A percentile compares a stretch with the other conserved stretches of the same genome.
Evolutionary conservation across 1,284 basidiomycete species (phyloP).

Genomic region (Lentinula novae-zelandiae): DNA sequence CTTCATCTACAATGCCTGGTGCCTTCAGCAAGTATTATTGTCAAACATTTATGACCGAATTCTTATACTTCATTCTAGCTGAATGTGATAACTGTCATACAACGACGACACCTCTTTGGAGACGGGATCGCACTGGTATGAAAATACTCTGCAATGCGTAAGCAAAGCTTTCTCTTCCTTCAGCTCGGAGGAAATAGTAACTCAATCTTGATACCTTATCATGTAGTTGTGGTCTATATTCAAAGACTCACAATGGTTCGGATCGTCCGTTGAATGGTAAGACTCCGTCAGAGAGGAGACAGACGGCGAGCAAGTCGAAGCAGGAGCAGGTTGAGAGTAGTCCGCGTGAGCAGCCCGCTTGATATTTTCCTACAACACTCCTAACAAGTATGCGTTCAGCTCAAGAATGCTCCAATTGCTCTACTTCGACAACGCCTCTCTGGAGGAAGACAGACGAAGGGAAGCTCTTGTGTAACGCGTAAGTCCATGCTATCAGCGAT

Average conservation of each 20-base stretch:
- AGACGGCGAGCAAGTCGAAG: slow-evolving; percentile 11
- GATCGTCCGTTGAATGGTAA: slow-evolving; percentile 12
- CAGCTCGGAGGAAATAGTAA: background rate
- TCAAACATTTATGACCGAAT: background rate
- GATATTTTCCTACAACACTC: background rate
- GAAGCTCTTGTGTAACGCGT: slow-evolving; percentile 13
- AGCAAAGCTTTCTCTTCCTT: background rate
- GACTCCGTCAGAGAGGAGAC: slow-evolving; percentile 9
- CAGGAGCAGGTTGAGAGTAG: slow-evolving; percentile 7
- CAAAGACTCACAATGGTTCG: slow-evolving; percentile 10
- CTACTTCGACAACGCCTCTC: slow-evolving; percentile 10
- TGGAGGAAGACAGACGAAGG: slow-evolving; percentile 14
- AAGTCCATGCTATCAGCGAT: background rate
- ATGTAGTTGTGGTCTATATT: slow-evolving; percentile 8
- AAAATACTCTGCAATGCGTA: slow-evolving; percentile 12
- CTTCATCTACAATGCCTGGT: slow-evolving; percentile 9
- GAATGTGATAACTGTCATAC: slow-evolving; percentile 13
- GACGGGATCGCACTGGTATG: slow-evolving; percentile 10
- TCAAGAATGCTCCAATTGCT: slow-evolving; percentile 11
- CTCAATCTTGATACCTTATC: background rate
- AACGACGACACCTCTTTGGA: slow-evolving; percentile 11
- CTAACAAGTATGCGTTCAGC: background rate
- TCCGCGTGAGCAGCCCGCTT: background rate
- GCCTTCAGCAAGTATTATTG: slow-evolving; percentile 1
- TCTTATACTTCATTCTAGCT: background rate